Conservation (phyloP, 345 rosid genomes). For the Ricinus communis region DNA sequence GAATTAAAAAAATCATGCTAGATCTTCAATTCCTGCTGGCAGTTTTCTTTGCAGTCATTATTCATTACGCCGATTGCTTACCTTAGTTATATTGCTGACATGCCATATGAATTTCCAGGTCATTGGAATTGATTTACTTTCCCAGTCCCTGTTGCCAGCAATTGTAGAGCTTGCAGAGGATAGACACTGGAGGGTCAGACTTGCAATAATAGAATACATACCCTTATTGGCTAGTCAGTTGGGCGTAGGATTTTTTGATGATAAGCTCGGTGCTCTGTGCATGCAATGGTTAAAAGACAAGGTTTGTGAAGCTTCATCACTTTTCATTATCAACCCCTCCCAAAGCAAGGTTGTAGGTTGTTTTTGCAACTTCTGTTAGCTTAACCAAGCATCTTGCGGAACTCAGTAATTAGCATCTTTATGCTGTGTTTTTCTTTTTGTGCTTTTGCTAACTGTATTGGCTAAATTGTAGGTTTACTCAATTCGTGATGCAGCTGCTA, state of each 20-base stretch:
- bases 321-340: background rate
- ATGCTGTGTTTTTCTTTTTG: background rate
- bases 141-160: conserved; percentile 90
- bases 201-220: conserved; percentile 93
- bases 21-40: background rate
- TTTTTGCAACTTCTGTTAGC: background rate
- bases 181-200: conserved; percentile 95
- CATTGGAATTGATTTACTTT: conserved; percentile 90
- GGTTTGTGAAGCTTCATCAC: conserved; percentile 39
- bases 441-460: background rate
- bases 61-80: background rate
- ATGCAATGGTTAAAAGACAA: conserved; percentile 98
- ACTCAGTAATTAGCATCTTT: background rate
- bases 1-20: background rate
- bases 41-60: background rate
- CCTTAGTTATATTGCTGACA: background rate
- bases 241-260: conserved; percentile 90
- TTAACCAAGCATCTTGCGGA: background rate
- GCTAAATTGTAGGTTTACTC: conserved; percentile 63
- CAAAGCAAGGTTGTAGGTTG: background rate
- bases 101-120: conserved; percentile 48
- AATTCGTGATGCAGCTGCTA: conserved; percentile 93
- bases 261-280: conserved; percentile 91
- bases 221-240: conserved; percentile 92
- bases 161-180: conserved; percentile 98